Evolutionary conservation across 208 protist genomes (phyloP).

Genomic region (Acanthamoeba divionensis): DNA sequence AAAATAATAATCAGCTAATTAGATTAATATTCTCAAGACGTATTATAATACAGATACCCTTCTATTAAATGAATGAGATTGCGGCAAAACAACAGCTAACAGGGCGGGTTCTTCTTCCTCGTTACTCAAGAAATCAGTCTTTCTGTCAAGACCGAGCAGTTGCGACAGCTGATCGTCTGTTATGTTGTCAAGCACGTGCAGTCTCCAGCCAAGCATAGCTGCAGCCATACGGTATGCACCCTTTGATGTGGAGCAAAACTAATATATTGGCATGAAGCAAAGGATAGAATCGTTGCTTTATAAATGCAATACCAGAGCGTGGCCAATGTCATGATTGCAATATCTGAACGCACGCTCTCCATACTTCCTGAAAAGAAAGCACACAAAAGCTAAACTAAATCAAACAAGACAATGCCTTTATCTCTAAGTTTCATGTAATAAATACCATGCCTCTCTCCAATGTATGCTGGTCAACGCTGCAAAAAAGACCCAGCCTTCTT

Average conservation of each 20-base stretch:
- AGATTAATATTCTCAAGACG: no score
- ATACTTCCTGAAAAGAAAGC: not conserved
- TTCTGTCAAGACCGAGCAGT: not conserved
- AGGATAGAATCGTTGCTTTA: no score
- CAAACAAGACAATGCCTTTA: not conserved
- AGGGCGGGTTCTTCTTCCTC: not conserved
- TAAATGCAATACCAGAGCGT: not conserved
- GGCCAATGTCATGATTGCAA: conserved; percentile 32
- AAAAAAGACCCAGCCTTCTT: not conserved
- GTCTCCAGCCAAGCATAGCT: conserved; percentile 3
- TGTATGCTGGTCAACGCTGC: conserved; percentile 15
- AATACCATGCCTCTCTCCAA: conserved; percentile 27
- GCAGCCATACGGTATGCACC: not conserved
- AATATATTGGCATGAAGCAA: not conserved
- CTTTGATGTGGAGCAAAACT: not conserved
- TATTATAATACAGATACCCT: no score
- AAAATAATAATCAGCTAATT: no score
- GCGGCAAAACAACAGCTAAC: not conserved
- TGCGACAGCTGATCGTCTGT: not conserved
- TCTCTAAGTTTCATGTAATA: not conserved
- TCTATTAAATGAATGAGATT: not conserved
- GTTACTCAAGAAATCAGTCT: not conserved
- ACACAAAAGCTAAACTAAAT: not conserved
- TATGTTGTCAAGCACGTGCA: not conserved
- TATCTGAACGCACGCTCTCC: conserved; percentile 17